Conservation (phyloP, 1,284 basidiomycete species). For the Cryptococcus neoformans region DNA sequence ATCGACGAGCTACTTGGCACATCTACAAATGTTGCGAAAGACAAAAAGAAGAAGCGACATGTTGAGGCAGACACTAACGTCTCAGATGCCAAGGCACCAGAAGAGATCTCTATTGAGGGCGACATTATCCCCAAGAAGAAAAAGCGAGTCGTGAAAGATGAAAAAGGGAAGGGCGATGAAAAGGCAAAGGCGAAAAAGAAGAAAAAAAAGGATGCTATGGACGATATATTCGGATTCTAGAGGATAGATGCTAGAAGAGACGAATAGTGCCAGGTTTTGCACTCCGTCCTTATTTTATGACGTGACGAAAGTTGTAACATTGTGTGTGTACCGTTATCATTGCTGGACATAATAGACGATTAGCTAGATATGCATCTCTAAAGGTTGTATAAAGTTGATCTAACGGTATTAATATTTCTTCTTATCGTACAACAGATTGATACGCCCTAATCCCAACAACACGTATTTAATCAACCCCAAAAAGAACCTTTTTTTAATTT, state of each 20-base stretch:
- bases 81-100: neutral
- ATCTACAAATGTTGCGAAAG: no score
- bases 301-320: no score
- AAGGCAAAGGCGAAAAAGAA: conserved; percentile 57
- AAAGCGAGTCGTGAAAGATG: conserved; percentile 21
- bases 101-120: neutral
- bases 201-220: conserved; percentile 72
- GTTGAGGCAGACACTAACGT: neutral
- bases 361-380: no score
- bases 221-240: conserved; percentile 72
- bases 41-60: no score
- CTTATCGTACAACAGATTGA: no score
- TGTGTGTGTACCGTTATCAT: no score
- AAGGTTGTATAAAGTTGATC: no score
- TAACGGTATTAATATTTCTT: no score
- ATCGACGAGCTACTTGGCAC: neutral
- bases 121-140: neutral
- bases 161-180: conserved; percentile 17
- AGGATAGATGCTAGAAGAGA: conserved; percentile 80
- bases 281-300: neutral
- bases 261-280: conserved; percentile 77
- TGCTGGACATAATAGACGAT: no score
- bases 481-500: neutral
- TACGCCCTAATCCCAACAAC: no score
- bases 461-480: neutral